Percentiles rank a stretch among this genome's conserved stretches.
Evolutionary conservation across 495 filamentous ascomycete genomes (phyloP).

Genomic region (Aspergillus incahuasiensis): DNA sequence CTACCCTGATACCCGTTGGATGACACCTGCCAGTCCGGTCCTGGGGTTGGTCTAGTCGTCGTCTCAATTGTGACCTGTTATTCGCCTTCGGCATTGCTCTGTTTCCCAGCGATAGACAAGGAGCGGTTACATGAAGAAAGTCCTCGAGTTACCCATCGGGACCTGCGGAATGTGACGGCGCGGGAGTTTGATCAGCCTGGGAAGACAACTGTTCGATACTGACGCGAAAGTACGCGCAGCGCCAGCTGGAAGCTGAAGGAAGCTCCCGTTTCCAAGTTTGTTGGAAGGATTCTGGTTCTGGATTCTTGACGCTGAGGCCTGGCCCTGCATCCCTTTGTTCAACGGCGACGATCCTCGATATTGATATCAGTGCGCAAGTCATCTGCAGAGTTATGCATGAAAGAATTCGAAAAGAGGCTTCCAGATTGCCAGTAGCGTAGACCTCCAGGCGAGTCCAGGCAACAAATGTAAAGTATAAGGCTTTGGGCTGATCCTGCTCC

Average conservation of each 20-base stretch:
- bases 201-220: background rate
- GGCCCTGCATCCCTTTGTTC: conserved; percentile 8
- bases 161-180: conserved; percentile 19
- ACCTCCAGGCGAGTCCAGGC: background rate
- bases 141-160: conserved; percentile 12
- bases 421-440: background rate
- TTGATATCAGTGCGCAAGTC: conserved; percentile 19
- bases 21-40: background rate
- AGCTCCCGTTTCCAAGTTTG: background rate
- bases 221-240: background rate
- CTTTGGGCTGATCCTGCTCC: conserved; percentile 1
- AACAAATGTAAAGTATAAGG: conserved; percentile 3
- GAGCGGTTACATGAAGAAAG: conserved; percentile 10
- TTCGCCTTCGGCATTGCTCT: background rate
- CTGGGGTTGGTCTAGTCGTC: background rate
- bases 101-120: background rate
- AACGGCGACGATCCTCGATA: conserved; percentile 5
- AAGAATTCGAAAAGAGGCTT: conserved; percentile 4
- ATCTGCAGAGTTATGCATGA: conserved; percentile 16
- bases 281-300: background rate
- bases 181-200: background rate
- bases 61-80: background rate
- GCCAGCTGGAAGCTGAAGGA: background rate
- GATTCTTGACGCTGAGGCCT: background rate
- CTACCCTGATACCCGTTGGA: background rate